phyloP scores from a whole-genome alignment of 805 yeast species.

The Myxozyma udenii region DNA sequence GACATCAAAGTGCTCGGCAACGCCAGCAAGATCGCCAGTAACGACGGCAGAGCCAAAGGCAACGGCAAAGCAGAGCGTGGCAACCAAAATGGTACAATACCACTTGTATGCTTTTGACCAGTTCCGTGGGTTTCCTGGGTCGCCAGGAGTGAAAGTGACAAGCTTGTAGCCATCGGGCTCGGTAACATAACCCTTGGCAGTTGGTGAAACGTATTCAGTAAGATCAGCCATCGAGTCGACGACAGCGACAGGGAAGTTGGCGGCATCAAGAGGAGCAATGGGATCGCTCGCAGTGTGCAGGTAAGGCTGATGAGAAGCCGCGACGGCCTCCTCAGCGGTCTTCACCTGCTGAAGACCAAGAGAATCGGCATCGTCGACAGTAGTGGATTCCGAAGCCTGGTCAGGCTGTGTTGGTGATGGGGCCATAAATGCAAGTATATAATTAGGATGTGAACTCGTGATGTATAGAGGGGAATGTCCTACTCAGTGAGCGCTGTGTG shows the following conservation, averaged over 20 bases:
- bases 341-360: too few species aligned
- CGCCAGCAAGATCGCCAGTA: slow-evolving; percentile 57
- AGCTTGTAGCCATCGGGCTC: slow-evolving; percentile 26
- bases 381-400: too few species aligned
- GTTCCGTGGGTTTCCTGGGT: slow-evolving; percentile 36
- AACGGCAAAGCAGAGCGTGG: slow-evolving; percentile 55
- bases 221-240: slow-evolving; percentile 27
- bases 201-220: slow-evolving; percentile 24
- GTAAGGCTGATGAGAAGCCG: slow-evolving; percentile 18
- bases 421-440: too few species aligned
- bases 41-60: slow-evolving; percentile 69
- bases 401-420: too few species aligned
- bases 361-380: too few species aligned
- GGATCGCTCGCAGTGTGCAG: slow-evolving; percentile 11
- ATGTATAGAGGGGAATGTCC: too few species aligned
- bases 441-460: too few species aligned
- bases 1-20: slow-evolving; percentile 47
- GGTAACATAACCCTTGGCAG: slow-evolving; percentile 21
- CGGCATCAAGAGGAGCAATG: slow-evolving; percentile 27
- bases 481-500: too few species aligned
- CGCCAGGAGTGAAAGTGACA: slow-evolving; percentile 31
- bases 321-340: too few species aligned
- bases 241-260: slow-evolving; percentile 30
- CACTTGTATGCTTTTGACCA: slow-evolving; percentile 52
- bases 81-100: slow-evolving; percentile 52